These are phyloP conservation scores for Lentinula novae-zelandiae DNA, from an alignment of 1,284 basidiomycete genomes.

Conservation along the genomic window DNA sequence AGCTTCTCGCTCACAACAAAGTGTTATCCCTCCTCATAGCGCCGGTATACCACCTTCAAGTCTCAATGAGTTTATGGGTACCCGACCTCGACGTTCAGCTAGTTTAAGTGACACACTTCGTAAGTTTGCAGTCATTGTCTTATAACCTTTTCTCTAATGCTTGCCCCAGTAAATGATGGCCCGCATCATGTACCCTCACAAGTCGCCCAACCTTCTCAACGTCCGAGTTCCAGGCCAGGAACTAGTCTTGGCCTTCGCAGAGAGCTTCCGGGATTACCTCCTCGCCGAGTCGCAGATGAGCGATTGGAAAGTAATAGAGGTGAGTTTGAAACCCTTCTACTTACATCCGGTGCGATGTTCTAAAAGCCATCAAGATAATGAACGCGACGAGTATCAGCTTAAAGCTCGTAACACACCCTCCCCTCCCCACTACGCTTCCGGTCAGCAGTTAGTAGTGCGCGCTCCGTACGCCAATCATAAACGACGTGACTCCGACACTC, in stretches of 20 bases:
- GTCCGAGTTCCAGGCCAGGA: constrained; percentile 39
- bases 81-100: constrained; percentile 60
- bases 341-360: constrained; percentile 6
- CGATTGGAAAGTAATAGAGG: constrained; percentile 35
- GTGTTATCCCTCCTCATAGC: background rate
- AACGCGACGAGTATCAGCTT: constrained; percentile 28
- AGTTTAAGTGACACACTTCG: constrained; percentile 62
- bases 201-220: constrained; percentile 22
- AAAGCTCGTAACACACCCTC: constrained; percentile 50
- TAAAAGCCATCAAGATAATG: constrained; percentile 36
- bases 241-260: constrained; percentile 43
- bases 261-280: constrained; percentile 33
- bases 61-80: constrained; percentile 32
- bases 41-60: constrained; percentile 10
- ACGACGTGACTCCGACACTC: constrained; percentile 71
- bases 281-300: constrained; percentile 50
- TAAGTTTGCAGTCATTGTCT: constrained; percentile 21
- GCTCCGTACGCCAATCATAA: constrained; percentile 37
- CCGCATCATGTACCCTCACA: constrained; percentile 7
- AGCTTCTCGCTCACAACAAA: background rate
- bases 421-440: constrained; percentile 37
- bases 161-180: constrained; percentile 1
- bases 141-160: constrained; percentile 6
- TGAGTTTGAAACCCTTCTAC: constrained; percentile 12
- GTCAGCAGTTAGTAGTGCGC: constrained; percentile 1